Percentiles rank a stretch among this genome's conserved stretches.
These are phyloP conservation scores for Leishmania tarentolae DNA, from an alignment of 208 protist genomes.

Conservation along the genomic window DNA sequence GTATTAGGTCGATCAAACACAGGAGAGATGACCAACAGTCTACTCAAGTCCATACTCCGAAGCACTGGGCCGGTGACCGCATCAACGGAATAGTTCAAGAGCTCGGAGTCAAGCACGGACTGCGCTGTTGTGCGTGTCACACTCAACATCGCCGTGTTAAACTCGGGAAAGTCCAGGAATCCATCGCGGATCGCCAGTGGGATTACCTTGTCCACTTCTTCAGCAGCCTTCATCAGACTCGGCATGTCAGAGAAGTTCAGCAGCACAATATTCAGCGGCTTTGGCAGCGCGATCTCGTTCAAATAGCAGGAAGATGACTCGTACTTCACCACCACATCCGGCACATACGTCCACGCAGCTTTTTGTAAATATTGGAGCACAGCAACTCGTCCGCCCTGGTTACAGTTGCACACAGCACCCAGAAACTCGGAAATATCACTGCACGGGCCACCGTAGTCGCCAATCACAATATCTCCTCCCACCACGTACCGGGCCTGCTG, in stretches of 20 bases:
- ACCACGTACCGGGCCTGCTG: conserved; percentile 57
- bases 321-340: neutral
- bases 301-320: conserved; percentile 9
- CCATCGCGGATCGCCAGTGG: neutral
- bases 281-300: neutral
- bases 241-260: neutral
- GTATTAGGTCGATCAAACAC: neutral
- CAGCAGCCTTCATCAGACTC: neutral
- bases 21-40: neutral
- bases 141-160: neutral
- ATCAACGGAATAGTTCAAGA: conserved; percentile 13
- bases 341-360: neutral
- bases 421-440: neutral
- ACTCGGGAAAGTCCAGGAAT: neutral
- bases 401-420: conserved; percentile 51
- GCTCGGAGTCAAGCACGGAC: neutral
- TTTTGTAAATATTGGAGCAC: neutral
- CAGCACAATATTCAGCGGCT: neutral
- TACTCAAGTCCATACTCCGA: neutral
- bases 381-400: conserved; percentile 12
- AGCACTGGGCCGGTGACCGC: conserved; percentile 8
- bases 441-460: conserved; percentile 55
- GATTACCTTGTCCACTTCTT: neutral
- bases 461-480: conserved; percentile 52
- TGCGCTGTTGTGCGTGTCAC: neutral